Evolutionary conservation across 805 yeast species (phyloP).

Genomic region (Candida oleophila): DNA sequence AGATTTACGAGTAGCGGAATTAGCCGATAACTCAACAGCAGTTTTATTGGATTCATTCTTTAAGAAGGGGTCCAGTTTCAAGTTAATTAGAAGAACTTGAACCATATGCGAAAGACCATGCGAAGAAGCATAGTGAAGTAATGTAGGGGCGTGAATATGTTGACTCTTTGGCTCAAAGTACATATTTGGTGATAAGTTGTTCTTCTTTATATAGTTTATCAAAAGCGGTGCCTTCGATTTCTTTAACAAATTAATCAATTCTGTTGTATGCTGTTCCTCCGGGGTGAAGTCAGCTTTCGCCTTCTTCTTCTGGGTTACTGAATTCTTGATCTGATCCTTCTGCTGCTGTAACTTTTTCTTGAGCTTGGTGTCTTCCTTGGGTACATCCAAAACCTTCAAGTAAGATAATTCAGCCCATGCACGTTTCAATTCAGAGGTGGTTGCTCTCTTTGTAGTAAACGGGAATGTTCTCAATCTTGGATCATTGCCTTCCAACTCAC

Average conservation of each 20-base stretch:
- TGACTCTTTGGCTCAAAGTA: conserved; percentile 53
- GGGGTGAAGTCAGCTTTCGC: conserved; percentile 10
- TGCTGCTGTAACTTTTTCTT: conserved; percentile 15
- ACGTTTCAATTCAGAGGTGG: conserved; percentile 71
- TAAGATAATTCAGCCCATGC: conserved; percentile 82
- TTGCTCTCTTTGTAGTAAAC: conserved; percentile 87
- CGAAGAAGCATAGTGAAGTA: conserved; percentile 75
- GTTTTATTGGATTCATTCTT: conserved; percentile 56
- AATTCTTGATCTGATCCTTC: conserved; percentile 6
- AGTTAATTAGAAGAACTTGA: conserved; percentile 53
- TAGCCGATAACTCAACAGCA: conserved; percentile 64
- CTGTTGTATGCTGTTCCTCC: conserved; percentile 53
- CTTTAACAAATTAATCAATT: conserved; percentile 58
- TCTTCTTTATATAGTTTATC: conserved; percentile 56
- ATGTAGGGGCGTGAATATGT: conserved; percentile 62
- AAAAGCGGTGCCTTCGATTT: conserved; percentile 78
- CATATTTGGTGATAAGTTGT: conserved; percentile 55
- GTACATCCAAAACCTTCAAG: conserved; percentile 52
- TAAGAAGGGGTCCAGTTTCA: conserved; percentile 71
- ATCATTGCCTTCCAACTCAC: conserved; percentile 53
- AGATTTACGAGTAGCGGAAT: conserved; percentile 44
- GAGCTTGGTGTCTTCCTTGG: conserved; percentile 42
- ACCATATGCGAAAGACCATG: conserved; percentile 69
- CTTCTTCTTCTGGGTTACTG: conserved; percentile 24
- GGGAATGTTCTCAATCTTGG: conserved; percentile 70